Conservation (phyloP, 805 yeast species). For the Wickerhamiella australiensis region DNA sequence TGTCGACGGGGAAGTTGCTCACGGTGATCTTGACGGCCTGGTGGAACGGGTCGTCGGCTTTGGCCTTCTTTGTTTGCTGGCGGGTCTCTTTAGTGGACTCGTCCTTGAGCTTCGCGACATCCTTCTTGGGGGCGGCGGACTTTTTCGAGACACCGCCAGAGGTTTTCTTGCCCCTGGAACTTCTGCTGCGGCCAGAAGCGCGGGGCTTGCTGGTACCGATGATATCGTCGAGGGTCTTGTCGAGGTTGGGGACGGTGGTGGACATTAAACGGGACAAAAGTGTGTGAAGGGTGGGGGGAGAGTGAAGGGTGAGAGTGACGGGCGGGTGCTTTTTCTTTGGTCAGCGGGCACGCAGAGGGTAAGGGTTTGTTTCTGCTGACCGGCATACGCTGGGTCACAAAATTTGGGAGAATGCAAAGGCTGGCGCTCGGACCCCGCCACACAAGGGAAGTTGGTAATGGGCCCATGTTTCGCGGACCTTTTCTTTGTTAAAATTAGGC, state of each 20-base stretch:
- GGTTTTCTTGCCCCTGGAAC: constrained; percentile 18
- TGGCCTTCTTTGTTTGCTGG: constrained; percentile 16
- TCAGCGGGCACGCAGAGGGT: background rate
- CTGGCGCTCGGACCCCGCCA: background rate
- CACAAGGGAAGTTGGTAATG: background rate
- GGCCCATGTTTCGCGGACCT: background rate
- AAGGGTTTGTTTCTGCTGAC: background rate
- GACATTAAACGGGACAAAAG: background rate
- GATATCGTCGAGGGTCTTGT: constrained; percentile 90
- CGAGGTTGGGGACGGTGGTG: constrained; percentile 46
- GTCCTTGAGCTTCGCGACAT: constrained; percentile 25
- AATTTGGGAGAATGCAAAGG: background rate
- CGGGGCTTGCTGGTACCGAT: constrained; percentile 41
- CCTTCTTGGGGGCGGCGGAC: constrained; percentile 17
- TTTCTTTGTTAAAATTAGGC: background rate
- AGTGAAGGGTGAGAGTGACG: background rate
- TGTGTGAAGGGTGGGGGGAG: background rate
- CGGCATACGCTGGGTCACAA: too few species aligned
- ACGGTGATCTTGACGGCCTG: constrained; percentile 68
- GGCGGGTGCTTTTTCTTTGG: background rate
- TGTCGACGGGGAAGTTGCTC: constrained; percentile 43
- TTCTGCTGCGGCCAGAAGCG: constrained; percentile 10
- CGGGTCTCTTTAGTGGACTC: constrained; percentile 13
- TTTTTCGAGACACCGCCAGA: constrained; percentile 25
- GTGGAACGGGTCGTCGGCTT: constrained; percentile 33